Evolutionary conservation across 1,284 basidiomycete genomes (phyloP), one percentile per base, ranked within the genome.

Genomic region (Moesziomyces parantarcticus): DNA sequence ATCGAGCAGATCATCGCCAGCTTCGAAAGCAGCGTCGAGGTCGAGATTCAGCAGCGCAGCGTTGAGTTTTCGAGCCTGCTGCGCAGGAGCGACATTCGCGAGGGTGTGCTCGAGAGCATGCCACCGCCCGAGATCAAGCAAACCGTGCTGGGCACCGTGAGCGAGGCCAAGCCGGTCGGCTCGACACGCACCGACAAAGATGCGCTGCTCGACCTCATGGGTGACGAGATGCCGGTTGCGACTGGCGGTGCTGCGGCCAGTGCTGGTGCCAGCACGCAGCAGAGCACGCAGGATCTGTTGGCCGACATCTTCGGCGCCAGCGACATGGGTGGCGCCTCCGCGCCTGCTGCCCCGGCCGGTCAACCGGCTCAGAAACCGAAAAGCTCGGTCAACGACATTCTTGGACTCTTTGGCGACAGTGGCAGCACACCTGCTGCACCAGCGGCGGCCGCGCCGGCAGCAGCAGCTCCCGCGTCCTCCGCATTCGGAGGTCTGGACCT

Each of bases 71-170:
- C 91, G 0, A 92, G 89, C 77, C 84, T 99, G 70, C 92, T 94
- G 80, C 88, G 86, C 36, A 84, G 84, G 21, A 91, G 93, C 43
- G 76, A 83, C 22, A 87, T 95, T 34, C 88, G 90, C 58, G 88
- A 89, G n/a, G 97, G 94, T 46, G 94, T 99, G 0, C 85, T 99
- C 62, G 97, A 99, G 86, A 89, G 94, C 58, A 99, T 99, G 97
- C 97, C 97, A 8, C 92, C 94, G 6, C 97, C 97, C 3, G 96
- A 99, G 84, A 86, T 99, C 78, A 95, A 62, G 59, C 69, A 62
- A 61, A 82, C 80, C 11, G 72, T 80, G 32, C 50, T 82, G 47
- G 78, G 78, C 29, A 79, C 79, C 7, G 74, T 80, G 25, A 80
- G 75, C 57, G 80, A 82, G 53, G 71, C 72, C 22, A 78, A 78